Conservation (phyloP, 2,329 filamentous ascomycete genomes). For the Rugonectria rugulosa region DNA sequence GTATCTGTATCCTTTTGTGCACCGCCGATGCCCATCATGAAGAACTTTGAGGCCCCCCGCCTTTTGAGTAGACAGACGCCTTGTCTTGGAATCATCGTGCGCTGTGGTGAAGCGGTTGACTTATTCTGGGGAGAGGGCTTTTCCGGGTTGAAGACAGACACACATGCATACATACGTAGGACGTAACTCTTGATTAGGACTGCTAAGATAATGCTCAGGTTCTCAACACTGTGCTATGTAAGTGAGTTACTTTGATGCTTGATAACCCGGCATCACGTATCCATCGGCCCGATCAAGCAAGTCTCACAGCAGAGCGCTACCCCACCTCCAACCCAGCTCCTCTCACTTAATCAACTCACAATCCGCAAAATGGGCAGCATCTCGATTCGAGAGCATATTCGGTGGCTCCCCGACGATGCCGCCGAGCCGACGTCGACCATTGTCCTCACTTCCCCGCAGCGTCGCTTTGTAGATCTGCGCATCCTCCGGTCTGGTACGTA, state of each 20-base stretch:
- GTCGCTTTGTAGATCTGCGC: conserved; percentile 69
- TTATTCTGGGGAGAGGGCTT: conserved; percentile 1
- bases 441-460: conserved; percentile 66
- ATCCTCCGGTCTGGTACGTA: conserved; percentile 48
- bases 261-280: too few relatives aligned
- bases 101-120: conserved; percentile 6
- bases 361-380: conserved; percentile 60
- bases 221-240: too few relatives aligned
- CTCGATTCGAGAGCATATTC: conserved; percentile 66
- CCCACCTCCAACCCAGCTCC: too few relatives aligned
- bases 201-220: too few relatives aligned
- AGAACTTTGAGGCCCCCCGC: not conserved
- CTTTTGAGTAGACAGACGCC: not conserved
- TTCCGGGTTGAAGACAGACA: conserved; percentile 5
- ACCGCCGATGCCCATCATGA: conserved; percentile 1
- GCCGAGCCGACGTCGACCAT: conserved; percentile 69
- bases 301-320: too few relatives aligned
- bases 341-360: too few relatives aligned
- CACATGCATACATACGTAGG: too few relatives aligned
- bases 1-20: too few relatives aligned
- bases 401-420: conserved; percentile 60
- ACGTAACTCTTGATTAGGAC: too few relatives aligned
- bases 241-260: too few relatives aligned
- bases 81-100: not conserved
- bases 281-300: too few relatives aligned